phyloP scores from a whole-genome alignment of 1,284 basidiomycete species.

The Porodaedalea pini region DNA sequence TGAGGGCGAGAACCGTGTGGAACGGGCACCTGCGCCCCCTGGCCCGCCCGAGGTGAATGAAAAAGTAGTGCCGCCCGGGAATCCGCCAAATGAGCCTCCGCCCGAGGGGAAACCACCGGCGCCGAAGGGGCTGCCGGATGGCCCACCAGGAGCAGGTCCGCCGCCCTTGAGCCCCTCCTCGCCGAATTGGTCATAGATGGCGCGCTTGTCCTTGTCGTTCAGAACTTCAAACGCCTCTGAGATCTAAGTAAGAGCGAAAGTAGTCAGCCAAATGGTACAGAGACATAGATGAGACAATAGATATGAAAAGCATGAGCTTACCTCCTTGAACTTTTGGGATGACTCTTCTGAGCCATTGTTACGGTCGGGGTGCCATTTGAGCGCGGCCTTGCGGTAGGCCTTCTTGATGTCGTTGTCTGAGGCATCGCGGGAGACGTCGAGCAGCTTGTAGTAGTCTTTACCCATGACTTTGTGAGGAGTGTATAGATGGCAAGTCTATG shows the following conservation, averaged over 20 bases:
- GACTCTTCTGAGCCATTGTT: conserved; percentile 83
- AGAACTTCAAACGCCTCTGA: conserved; percentile 98
- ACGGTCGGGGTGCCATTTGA: conserved; percentile 92
- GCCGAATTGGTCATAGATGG: conserved; percentile 93
- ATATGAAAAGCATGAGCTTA: conserved; percentile 31
- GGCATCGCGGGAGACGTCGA: conserved; percentile 74
- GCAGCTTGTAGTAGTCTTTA: conserved; percentile 77
- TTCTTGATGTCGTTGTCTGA: conserved; percentile 83
- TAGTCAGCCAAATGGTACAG: neutral
- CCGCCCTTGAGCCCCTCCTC: conserved; percentile 91
- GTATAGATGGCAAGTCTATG: neutral
- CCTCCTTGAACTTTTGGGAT: conserved; percentile 91
- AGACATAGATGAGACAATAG: neutral
- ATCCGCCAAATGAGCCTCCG: conserved; percentile 40
- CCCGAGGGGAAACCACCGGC: conserved; percentile 47
- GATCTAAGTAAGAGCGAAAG: conserved; percentile 46
- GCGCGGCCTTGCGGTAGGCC: conserved; percentile 80
- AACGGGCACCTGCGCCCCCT: conserved; percentile 38
- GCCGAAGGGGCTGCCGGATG: conserved; percentile 39
- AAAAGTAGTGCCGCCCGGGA: conserved; percentile 54
- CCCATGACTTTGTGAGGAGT: conserved; percentile 49
- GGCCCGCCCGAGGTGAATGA: conserved; percentile 54
- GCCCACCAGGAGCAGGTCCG: conserved; percentile 48
- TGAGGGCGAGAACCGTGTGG: conserved; percentile 62
- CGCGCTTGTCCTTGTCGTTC: conserved; percentile 88